Evolutionary conservation across 176 grass and related monocot genomes (phyloP).

Genomic region (maize (Zea mays)): Zm-B73-REFERENCE-NAM-5.0 NC_050104.1:122197501-122198000

Average conservation of each 20-base stretch:
- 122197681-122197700: not conserved
- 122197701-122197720: not conserved
- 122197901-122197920: slow-evolving; percentile 64
- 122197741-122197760: not conserved
- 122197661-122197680: slow-evolving; percentile 1
- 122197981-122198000: slow-evolving; percentile 44
- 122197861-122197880: slow-evolving; percentile 74
- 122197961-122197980: slow-evolving; percentile 43
- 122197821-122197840: slow-evolving; percentile 70
- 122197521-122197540: slow-evolving; percentile 13
- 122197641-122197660: slow-evolving; percentile 1
- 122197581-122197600: not conserved
- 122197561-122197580: not conserved
- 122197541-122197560: not conserved
- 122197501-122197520: not conserved
- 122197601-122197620: not conserved
- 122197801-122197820: slow-evolving; percentile 62
- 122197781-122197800: slow-evolving; percentile 70
- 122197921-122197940: slow-evolving; percentile 68
- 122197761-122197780: slow-evolving; percentile 6
- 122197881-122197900: slow-evolving; percentile 94
- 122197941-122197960: slow-evolving; percentile 80
- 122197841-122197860: slow-evolving; percentile 68
- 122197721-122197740: slow-evolving; percentile 7
- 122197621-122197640: not conserved